Evolutionary conservation across 2,329 filamentous ascomycete species (phyloP).

Genomic region (Penicillium olsonii): DNA sequence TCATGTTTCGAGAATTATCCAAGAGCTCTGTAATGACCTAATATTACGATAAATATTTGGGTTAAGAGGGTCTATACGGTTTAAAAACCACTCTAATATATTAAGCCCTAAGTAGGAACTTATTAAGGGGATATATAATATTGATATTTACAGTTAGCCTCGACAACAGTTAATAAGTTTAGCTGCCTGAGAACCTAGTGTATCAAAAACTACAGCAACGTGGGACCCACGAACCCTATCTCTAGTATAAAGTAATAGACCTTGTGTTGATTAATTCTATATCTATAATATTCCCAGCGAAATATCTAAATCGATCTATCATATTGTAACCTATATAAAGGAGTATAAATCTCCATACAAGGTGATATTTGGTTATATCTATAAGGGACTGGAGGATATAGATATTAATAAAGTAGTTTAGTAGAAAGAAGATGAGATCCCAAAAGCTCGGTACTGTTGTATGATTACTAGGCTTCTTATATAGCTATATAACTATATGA

Average conservation of each 20-base stretch:
- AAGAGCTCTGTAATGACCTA: slow-evolving; percentile 10
- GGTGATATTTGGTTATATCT: slow-evolving; percentile 12
- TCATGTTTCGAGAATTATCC: slow-evolving; percentile 8
- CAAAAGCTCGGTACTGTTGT: slow-evolving; percentile 7
- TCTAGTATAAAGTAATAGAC: background rate
- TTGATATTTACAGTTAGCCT: slow-evolving; percentile 1
- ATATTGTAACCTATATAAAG: slow-evolving; percentile 12
- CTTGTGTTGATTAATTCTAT: slow-evolving; percentile 12
- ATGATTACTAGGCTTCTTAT: slow-evolving; percentile 6
- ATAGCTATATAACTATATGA: slow-evolving; percentile 13
- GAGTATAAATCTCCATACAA: slow-evolving; percentile 17
- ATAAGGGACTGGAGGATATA: slow-evolving; percentile 13
- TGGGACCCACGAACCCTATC: background rate
- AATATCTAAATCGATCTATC: slow-evolving; percentile 12
- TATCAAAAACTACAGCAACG: background rate
- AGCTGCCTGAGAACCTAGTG: slow-evolving; percentile 1
- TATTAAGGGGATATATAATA: slow-evolving; percentile 2
- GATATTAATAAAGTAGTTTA: slow-evolving; percentile 10
- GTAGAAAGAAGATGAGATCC: slow-evolving; percentile 5
- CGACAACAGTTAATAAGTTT: slow-evolving; percentile 5
- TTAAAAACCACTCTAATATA: slow-evolving; percentile 14
- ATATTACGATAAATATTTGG: slow-evolving; percentile 8
- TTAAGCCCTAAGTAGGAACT: slow-evolving; percentile 10
- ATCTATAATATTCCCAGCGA: slow-evolving; percentile 14
- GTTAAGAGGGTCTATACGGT: slow-evolving; percentile 11